A percentile compares a stretch with the other conserved stretches of the same genome.
phyloP scores from a whole-genome alignment of 768 basidiomycete genomes.

The Leccinum variicolor region DNA sequence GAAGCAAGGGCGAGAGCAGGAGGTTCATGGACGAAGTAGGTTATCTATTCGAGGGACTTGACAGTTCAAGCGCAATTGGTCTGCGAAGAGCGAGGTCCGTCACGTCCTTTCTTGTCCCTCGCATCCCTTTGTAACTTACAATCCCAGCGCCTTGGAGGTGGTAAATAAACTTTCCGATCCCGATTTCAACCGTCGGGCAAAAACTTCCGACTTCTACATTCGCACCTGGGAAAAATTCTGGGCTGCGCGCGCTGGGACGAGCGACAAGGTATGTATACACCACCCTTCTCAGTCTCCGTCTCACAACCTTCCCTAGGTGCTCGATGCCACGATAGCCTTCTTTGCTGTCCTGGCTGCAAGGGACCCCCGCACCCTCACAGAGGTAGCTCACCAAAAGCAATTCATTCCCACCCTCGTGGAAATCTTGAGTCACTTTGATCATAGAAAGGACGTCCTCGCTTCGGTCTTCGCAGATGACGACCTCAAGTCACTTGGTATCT shows the following conservation, averaged over 20 bases:
- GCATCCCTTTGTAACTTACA: not conserved
- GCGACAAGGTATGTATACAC: constrained; percentile 48
- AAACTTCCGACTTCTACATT: constrained; percentile 67
- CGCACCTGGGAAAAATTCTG: constrained; percentile 67
- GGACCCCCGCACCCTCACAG: constrained; percentile 51
- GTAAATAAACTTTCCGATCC: constrained; percentile 67
- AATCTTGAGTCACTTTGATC: constrained; percentile 34
- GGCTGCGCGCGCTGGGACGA: constrained; percentile 54
- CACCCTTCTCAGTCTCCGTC: not conserved
- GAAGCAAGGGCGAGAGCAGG: constrained; percentile 77
- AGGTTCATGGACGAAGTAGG: constrained; percentile 83
- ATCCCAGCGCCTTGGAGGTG: constrained; percentile 68
- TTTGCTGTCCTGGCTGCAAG: constrained; percentile 63
- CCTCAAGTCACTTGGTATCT: constrained; percentile 50
- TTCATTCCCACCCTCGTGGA: constrained; percentile 43
- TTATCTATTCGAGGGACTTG: constrained; percentile 80
- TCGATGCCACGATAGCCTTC: constrained; percentile 61
- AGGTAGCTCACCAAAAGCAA: constrained; percentile 42
- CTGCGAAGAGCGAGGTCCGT: constrained; percentile 67
- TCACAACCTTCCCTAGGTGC: constrained; percentile 40
- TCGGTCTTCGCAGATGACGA: constrained; percentile 37
- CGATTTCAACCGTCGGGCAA: constrained; percentile 78
- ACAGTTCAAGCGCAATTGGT: constrained; percentile 44
- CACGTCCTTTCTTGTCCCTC: not conserved
- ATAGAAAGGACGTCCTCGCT: constrained; percentile 48